Evolutionary conservation across 2,329 filamentous ascomycete species (phyloP).

Genomic region (Aspergillus latus): DNA sequence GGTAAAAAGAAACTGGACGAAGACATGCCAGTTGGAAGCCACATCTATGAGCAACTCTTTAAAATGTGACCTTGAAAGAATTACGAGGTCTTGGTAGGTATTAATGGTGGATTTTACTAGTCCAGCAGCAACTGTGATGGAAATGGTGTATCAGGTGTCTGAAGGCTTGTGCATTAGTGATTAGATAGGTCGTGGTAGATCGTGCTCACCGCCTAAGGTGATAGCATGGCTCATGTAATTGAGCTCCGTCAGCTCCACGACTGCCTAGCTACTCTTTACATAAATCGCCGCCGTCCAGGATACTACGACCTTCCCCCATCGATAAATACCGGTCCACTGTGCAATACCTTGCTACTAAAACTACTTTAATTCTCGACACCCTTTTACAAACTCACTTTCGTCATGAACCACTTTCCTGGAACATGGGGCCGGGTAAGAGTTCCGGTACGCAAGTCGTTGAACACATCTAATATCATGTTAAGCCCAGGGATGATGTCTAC

Average conservation of each 20-base stretch:
- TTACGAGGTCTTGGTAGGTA: too few relatives aligned
- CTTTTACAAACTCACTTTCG: conserved; percentile 21
- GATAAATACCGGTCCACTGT: neutral
- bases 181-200: neutral
- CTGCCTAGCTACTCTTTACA: conserved; percentile 29
- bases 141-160: neutral
- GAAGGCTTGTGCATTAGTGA: neutral
- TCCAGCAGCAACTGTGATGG: too few relatives aligned
- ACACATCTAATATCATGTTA: conserved; percentile 36
- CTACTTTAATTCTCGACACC: too few relatives aligned
- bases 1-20: neutral
- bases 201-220: conserved; percentile 15
- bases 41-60: too few relatives aligned
- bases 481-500: conserved; percentile 98
- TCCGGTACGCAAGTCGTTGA: conserved; percentile 11
- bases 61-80: too few relatives aligned
- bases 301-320: conserved; percentile 14
- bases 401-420: conserved; percentile 66
- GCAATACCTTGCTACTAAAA: too few relatives aligned
- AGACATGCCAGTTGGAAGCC: too few relatives aligned
- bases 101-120: neutral
- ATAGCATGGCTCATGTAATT: conserved; percentile 25
- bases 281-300: conserved; percentile 20
- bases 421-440: conserved; percentile 61
- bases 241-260: conserved; percentile 42